Evolutionary conservation across 2,329 filamentous ascomycete species (phyloP), one percentile per base, ranked within the genome.

Genomic region (Colletotrichum cordylinicola): DNA sequence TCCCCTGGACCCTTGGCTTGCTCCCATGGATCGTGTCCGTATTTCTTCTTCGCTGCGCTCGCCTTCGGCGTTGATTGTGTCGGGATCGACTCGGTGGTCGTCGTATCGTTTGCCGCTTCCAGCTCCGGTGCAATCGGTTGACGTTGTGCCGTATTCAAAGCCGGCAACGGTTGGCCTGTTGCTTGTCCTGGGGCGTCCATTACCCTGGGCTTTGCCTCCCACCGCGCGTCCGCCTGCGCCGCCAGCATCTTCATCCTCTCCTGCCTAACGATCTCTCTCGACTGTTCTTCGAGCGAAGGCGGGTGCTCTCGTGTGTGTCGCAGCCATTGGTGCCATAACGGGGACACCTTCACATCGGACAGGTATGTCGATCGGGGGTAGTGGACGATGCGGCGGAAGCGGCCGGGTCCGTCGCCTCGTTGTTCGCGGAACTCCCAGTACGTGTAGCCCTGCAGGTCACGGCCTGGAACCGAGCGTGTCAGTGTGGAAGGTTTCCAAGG

Each of bases 251-350:
- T 89, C 78, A 93, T 87, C 74, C 87, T 86, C 67, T 86, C 84
- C 82, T 88, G 90, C 31, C 92, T 87, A 13, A 82, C 80, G 2
- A 91, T 81, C 69, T 94, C 92, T 39, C 81, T 82, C 8, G 84
- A 80, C 82, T 93, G 91, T 82, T 94, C 92, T 1, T 84, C 83
- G 13, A 93, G 82, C 3, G 86, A 88, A 1, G 92, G 92, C 3
- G 92, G 86, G 0, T 88, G 82, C 4, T 80, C 76, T 24, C 92
- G 90, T 61, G 89, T 90, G 82, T 93, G 87, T 18, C 92, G 90
- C 65, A 94, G 87, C 92, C 92, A 94, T 80, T 93, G 92, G 83
- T 93, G 92, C 92, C 92, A 94, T 78, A 88, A 87, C 13, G 92
- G 92, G 67, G 89, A 85, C 75, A 93, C 91, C 72, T 84, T 84